Evolutionary conservation across 108 stramenopile genomes (phyloP).

Genomic region (Licmophora abbreviata): DNA sequence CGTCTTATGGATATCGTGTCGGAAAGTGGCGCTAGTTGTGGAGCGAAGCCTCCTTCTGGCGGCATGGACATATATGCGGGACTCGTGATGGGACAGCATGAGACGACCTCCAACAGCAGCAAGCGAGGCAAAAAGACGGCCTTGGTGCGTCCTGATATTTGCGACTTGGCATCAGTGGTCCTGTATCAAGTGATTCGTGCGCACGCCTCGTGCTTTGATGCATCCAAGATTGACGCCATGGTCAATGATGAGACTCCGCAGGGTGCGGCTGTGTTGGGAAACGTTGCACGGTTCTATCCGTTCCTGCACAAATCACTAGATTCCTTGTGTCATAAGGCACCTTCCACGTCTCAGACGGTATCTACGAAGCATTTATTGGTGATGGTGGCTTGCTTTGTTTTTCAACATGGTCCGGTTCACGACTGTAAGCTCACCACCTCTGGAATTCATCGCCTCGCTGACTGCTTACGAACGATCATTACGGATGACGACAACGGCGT

Average conservation of each 20-base stretch:
- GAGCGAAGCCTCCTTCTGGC: slow-evolving; percentile 20
- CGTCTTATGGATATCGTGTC: slow-evolving; percentile 12
- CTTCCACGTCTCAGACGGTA: no score
- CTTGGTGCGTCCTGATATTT: slow-evolving; percentile 15
- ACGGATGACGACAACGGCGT: no score
- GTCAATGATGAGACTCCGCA: neutral
- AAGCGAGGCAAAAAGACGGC: neutral
- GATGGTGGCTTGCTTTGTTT: slow-evolving; percentile 1
- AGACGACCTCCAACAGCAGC: neutral
- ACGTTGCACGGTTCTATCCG: slow-evolving; percentile 18
- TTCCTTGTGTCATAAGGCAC: slow-evolving; percentile 25
- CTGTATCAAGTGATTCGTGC: slow-evolving; percentile 18
- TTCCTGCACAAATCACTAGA: slow-evolving; percentile 41
- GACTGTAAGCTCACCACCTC: slow-evolving; percentile 32
- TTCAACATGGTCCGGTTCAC: slow-evolving; percentile 10
- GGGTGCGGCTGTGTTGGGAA: neutral
- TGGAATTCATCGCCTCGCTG: slow-evolving; percentile 12
- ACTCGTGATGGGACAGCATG: neutral
- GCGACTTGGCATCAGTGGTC: slow-evolving; percentile 22
- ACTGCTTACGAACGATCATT: no score
- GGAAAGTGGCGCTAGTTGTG: slow-evolving; percentile 16
- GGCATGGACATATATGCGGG: slow-evolving; percentile 18
- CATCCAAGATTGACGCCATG: no score
- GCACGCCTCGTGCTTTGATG: slow-evolving; percentile 17
- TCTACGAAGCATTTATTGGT: slow-evolving; percentile 4